A percentile compares a stretch with the other conserved stretches of the same genome.
These are phyloP conservation scores for Sporothrix brunneoviolacea DNA, from an alignment of 2,329 filamentous ascomycete genomes.

Conservation along the genomic window DNA sequence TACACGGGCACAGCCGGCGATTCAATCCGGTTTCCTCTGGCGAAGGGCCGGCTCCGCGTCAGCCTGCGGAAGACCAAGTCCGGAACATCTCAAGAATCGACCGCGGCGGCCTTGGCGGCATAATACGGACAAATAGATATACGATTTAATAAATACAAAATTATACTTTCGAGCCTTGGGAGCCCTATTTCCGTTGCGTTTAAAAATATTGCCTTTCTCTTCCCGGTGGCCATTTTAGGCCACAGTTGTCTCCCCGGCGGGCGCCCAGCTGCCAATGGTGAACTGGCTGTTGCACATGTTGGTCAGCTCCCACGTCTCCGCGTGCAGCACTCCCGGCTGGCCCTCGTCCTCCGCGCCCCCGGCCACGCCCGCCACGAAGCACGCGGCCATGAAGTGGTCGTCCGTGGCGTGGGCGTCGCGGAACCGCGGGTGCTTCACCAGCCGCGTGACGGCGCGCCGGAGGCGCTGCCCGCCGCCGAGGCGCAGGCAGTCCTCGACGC, in stretches of 20 bases:
- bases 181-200: no score
- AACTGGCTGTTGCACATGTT: conserved; percentile 60
- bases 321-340: conserved; percentile 37
- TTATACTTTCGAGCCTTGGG: no score
- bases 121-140: no score
- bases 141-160: no score
- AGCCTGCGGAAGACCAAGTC: no score
- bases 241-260: not conserved
- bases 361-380: conserved; percentile 55
- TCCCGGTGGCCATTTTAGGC: no score
- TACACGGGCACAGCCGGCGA: no score
- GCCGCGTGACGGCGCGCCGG: conserved; percentile 47
- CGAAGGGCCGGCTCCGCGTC: no score
- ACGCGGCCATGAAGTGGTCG: conserved; percentile 61
- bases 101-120: no score
- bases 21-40: no score
- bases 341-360: conserved; percentile 41
- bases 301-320: conserved; percentile 60
- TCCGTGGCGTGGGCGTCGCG: conserved; percentile 63
- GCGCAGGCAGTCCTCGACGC: conserved; percentile 52
- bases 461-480: conserved; percentile 42
- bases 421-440: conserved; percentile 63
- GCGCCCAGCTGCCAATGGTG: conserved; percentile 38
- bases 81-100: no score
- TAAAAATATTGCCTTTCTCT: no score